Evolutionary conservation across 2,329 filamentous ascomycete species (phyloP), one percentile per base, ranked within the genome.

Genomic region (Fusarium poae): DNA sequence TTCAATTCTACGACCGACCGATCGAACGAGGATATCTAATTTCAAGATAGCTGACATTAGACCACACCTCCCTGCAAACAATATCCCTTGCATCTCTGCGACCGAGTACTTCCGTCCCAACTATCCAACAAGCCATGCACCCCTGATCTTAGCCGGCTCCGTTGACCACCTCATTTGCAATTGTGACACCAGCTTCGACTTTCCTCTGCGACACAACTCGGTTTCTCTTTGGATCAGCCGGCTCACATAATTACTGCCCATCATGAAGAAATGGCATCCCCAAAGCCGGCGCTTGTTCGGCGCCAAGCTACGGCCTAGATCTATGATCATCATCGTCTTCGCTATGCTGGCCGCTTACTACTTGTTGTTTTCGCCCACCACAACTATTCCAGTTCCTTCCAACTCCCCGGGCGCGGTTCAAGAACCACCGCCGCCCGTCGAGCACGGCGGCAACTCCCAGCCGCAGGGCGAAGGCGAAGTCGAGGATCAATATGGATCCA

Each of bases 271-370:
- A 74, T 75, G 79, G 63, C 74, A 74, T 39, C 68, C 75, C 35
- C 70, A 76, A 44, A 70, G 62, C 30, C 67, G 75, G 57, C 77
- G 76, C 54, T 71, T 74, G 53, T 66, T 77, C 52, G 66, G 75
- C 60, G 70, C 76, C 66, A 75, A 81, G 57, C 76, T 81, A 45
- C 77, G 82, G 61, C 80, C 82, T 55, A 82, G 79, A 72, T 77
- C 79, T 39, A 66, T 85, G 30, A 67, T 84, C 12, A 68, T 84
- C 35, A 73, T 83, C 25, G 75, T 76, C 32, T 59, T 84, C 23
- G 80, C 79, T 30, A 72, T 79, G 35, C 67, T 81, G 21, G 77
- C 79, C n/a, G 77, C 82, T 34, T 85, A 84, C 69, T 82, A 80
- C 70, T 66, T 84, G 43, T 65, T 83, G 21, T 78, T 83, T 62